Evolutionary conservation across 495 filamentous ascomycete genomes (phyloP).

Genomic region (Penicillium herquei): DNA sequence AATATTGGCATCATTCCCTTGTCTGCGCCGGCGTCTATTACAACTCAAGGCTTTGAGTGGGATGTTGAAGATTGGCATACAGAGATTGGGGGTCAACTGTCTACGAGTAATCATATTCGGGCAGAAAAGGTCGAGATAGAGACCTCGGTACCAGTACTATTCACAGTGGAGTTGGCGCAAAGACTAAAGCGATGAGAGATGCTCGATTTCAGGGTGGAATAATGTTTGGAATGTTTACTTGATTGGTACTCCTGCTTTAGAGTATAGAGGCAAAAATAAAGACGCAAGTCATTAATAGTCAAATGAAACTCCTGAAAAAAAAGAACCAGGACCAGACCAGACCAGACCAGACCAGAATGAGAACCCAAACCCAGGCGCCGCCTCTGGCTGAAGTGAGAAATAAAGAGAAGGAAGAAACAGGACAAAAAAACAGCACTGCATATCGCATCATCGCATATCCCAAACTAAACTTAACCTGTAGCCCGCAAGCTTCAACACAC

Average conservation of each 20-base stretch:
- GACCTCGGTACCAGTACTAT: slow-evolving; percentile 69
- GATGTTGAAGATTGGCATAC: slow-evolving; percentile 80
- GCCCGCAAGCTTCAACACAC: slow-evolving; percentile 4
- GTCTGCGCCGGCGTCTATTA: slow-evolving; percentile 67
- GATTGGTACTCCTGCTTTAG: slow-evolving; percentile 7
- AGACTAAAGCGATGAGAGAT: slow-evolving; percentile 35
- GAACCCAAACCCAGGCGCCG: slow-evolving; percentile 23
- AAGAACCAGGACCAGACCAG: slow-evolving; percentile 14
- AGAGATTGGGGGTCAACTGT: slow-evolving; percentile 77
- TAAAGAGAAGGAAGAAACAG: slow-evolving; percentile 18
- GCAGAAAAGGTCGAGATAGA: slow-evolving; percentile 57
- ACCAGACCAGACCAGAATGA: slow-evolving; percentile 8
- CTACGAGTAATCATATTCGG: slow-evolving; percentile 87
- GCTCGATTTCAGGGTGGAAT: neutral
- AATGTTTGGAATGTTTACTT: slow-evolving; percentile 7
- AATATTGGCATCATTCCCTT: slow-evolving; percentile 86
- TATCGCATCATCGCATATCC: slow-evolving; percentile 29
- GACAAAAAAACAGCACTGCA: slow-evolving; percentile 13
- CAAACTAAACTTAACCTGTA: slow-evolving; percentile 14
- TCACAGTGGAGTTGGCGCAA: slow-evolving; percentile 73
- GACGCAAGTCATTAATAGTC: slow-evolving; percentile 15
- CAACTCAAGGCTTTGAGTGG: slow-evolving; percentile 82
- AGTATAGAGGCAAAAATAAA: slow-evolving; percentile 12
- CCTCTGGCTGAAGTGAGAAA: slow-evolving; percentile 24
- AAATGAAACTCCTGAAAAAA: slow-evolving; percentile 4